Base-by-base conservation (phyloP, 768 basidiomycete species). In the Pilatotrama ljubarskyi region DNA sequence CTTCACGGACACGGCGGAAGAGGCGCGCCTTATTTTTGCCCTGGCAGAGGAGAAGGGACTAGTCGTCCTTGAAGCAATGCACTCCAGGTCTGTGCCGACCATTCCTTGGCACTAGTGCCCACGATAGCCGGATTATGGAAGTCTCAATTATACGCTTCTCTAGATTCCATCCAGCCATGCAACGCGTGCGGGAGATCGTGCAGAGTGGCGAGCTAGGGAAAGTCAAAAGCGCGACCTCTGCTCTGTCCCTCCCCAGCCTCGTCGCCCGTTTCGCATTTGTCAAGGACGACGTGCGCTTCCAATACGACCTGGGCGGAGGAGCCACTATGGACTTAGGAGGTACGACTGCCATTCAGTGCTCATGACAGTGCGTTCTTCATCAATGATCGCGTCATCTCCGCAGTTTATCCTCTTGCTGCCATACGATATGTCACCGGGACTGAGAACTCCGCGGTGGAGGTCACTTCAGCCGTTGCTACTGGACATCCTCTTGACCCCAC, bases 121-220 rank as follows among this genome's bases (percentile, higher is more conserved):
- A 10, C 29, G 10, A 10, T 32, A 32, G 4, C 10, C 5, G 29
- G 10, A 32, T 4, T 32, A 32, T 10, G 29, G 29, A 32, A 5
- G 29, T n/a, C 29, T 32, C 4, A 25, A 18, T 26, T 50, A 10
- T 32, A 32, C 3, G 48, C 41, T n/a, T 36, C 37, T 51, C 4
- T 42, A 85, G 85, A 22, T 87, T 86, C 70, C 87, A 88, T 61
- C 86, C 87, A 15, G 82, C 84, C 0, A 69, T 79, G 17, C 82
- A 81, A 38, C 76, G 80, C 11, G 76, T 80, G 59, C 81, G 81
- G 53, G 78, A 74, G 20, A 83, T 88, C 42, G 47, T 87, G 1
- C 77, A 83, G 18, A 80, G 78, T 55, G 78, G 80, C 3, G 83
- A 83, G 62, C 72, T 87, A 10, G 88, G 87, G 2, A 64, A 67